These are phyloP conservation scores for Saccharata proteae DNA, from an alignment of 2,329 filamentous ascomycete genomes.

Conservation along the genomic window DNA sequence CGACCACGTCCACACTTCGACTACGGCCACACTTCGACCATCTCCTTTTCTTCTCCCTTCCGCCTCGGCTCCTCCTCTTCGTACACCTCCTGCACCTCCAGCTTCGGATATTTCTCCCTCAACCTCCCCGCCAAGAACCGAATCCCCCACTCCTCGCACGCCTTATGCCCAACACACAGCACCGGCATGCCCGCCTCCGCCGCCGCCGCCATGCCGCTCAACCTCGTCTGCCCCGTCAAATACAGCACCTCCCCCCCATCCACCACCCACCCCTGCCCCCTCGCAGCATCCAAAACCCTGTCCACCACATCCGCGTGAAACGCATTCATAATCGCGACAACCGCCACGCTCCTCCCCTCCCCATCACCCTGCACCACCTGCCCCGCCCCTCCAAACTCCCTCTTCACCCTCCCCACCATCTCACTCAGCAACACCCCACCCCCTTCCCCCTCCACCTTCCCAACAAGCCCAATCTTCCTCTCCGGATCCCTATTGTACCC, in stretches of 20 bases:
- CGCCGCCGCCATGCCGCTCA: constrained; percentile 21
- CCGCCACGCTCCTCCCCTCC: constrained; percentile 14
- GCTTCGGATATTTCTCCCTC: constrained; percentile 17
- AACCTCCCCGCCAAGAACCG: constrained; percentile 19
- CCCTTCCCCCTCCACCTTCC: constrained; percentile 5
- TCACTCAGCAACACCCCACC: constrained; percentile 7
- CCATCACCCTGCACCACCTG: constrained; percentile 15
- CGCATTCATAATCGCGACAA: constrained; percentile 28
- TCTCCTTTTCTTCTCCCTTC: too few relatives aligned
- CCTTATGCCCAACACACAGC: constrained; percentile 26
- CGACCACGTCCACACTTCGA: too few relatives aligned
- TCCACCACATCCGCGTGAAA: constrained; percentile 25
- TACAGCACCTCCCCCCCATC: constrained; percentile 23
- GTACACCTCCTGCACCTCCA: constrained; percentile 22
- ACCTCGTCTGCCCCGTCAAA: constrained; percentile 25
- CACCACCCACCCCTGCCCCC: constrained; percentile 16
- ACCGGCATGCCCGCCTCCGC: constrained; percentile 21
- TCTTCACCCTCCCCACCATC: constrained; percentile 13
- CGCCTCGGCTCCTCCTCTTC: constrained; percentile 23
- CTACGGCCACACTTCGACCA: too few relatives aligned
- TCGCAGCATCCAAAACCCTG: constrained; percentile 19
- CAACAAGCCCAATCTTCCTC: constrained; percentile 26
- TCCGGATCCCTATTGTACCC: constrained; percentile 28
- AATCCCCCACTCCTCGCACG: constrained; percentile 30
- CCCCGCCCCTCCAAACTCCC: constrained; percentile 19